Conservation (phyloP, 23 red algal genomes). For the Gracilaria gracilis region DNA sequence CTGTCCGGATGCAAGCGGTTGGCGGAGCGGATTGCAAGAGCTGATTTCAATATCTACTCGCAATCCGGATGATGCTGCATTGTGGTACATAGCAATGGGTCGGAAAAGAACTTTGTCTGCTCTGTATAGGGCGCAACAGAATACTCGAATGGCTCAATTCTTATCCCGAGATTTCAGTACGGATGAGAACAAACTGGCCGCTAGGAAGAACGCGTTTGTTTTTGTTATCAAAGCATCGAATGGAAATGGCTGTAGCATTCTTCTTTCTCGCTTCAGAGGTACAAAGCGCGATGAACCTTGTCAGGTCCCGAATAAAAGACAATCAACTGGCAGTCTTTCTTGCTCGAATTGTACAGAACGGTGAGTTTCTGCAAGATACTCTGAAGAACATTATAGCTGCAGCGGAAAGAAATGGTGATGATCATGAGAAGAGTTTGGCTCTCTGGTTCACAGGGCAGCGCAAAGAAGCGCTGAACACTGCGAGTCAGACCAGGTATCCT, state of each 20-base stretch:
- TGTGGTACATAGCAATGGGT: constrained; percentile 74
- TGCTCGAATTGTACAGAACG: constrained; percentile 46
- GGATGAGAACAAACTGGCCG: constrained; percentile 57
- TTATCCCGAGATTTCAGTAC: constrained; percentile 61
- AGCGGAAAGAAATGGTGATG: constrained; percentile 12
- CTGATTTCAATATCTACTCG: constrained; percentile 40
- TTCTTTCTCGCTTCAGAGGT: constrained; percentile 78
- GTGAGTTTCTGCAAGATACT: constrained; percentile 28
- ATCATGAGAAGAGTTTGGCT: constrained; percentile 69
- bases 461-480: constrained; percentile 39
- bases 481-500: constrained; percentile 41
- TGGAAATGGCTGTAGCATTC: constrained; percentile 75
- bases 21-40: constrained; percentile 67
- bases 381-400: constrained; percentile 36
- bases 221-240: constrained; percentile 81
- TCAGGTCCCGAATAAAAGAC: constrained; percentile 61
- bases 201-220: constrained; percentile 90
- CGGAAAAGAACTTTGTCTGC: constrained; percentile 55
- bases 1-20: constrained; percentile 36
- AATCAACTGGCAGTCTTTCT: constrained; percentile 76
- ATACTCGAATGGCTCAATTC: constrained; percentile 67
- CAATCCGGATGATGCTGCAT: constrained; percentile 69
- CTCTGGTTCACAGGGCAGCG: constrained; percentile 71
- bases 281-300: constrained; percentile 60
- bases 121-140: constrained; percentile 63